Evolutionary conservation across 345 rosid genomes (phyloP), one percentile per base, ranked within the genome.

Genomic region (Brassica nigra): DNA sequence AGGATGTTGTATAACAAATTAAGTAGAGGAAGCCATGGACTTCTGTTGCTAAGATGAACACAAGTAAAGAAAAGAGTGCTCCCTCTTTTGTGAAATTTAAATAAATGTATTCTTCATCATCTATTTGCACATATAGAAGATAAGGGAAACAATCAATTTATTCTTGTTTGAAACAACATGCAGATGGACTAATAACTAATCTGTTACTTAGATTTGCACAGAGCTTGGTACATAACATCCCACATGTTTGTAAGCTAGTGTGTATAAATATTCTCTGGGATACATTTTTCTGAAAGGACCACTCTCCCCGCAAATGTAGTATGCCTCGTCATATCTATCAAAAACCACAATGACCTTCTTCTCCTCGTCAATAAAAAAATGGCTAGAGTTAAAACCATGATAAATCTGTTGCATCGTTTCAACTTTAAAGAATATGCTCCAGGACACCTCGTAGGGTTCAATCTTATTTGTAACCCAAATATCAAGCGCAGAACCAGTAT

Each of bases 381-480:
- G 15, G 52, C n/a, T 5, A 44, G 52, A 44, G n/a, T 11, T 11
- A 44, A 44, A 39, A 39, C 14, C 3, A 2, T 39, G 47, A 39
- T 39, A 1, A 39, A 39, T 44, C 15, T 11, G 52, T 44, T 44
- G 49, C 52, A 11, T 11, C 52, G n/a, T 44, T 11, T 10, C 52
- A 44, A 44, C 59, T n/a, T 14, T 42, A 0, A 73, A 62, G 31
- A 73, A 44, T 1, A 10, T 10, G 69, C 16, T 73, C 69, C 69
- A 73, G 16, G 44, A 73, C 66, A 73, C 76, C 0, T 0, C 44
- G 18, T 6, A 11, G 2, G 69, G 42, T 59, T 62, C 69, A 62
- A 62, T 63, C 44, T 29, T 44, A 33, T 47, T 29, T 5, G 47
- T 73, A 44, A 73, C 16, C 76, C 76, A 73, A 44, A 44, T 44